phyloP scores from a whole-genome alignment of 768 basidiomycete species.

The Mrakia frigida region DNA sequence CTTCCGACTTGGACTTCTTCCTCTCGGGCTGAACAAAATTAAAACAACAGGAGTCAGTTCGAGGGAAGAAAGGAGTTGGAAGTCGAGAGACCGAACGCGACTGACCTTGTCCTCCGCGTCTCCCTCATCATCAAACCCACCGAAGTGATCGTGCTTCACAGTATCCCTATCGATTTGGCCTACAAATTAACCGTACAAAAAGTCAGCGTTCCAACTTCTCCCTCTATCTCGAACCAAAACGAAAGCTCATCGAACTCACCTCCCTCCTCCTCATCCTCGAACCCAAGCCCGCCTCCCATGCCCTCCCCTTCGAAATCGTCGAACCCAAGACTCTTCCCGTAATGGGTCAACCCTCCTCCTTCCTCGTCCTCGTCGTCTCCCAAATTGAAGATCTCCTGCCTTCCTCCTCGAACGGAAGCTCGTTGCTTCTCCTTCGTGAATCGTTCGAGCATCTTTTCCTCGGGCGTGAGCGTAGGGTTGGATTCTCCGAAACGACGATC shows the following conservation, averaged over 20 bases:
- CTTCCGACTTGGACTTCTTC: conserved; percentile 89
- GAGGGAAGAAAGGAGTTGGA: conserved; percentile 3
- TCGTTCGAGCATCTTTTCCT: conserved; percentile 94
- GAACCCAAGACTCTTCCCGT: conserved; percentile 25
- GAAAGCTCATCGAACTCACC: conserved; percentile 1
- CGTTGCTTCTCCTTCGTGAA: conserved; percentile 83
- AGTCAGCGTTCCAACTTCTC: background rate
- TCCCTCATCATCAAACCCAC: conserved; percentile 69
- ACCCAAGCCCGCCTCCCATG: conserved; percentile 36
- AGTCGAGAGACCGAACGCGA: conserved; percentile 42
- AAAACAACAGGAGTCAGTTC: conserved; percentile 26
- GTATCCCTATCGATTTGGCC: conserved; percentile 65
- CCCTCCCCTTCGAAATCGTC: conserved; percentile 31
- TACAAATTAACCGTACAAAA: conserved; percentile 35
- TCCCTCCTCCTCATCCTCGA: conserved; percentile 30
- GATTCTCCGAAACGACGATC: conserved; percentile 97
- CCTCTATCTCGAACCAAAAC: background rate
- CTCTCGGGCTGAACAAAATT: conserved; percentile 56
- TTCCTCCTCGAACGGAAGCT: conserved; percentile 37
- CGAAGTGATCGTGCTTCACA: conserved; percentile 71
- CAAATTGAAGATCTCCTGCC: conserved; percentile 78
- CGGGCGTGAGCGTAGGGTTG: conserved; percentile 82
- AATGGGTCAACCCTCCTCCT: conserved; percentile 30
- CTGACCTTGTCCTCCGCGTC: conserved; percentile 50
- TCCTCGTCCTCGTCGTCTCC: conserved; percentile 56